A percentile compares a stretch with the other conserved stretches of the same genome.
These are phyloP conservation scores for Sphagnum contortum DNA, from an alignment of 225 moss, liverwort and hornwort genomes.

Conservation along the genomic window DNA sequence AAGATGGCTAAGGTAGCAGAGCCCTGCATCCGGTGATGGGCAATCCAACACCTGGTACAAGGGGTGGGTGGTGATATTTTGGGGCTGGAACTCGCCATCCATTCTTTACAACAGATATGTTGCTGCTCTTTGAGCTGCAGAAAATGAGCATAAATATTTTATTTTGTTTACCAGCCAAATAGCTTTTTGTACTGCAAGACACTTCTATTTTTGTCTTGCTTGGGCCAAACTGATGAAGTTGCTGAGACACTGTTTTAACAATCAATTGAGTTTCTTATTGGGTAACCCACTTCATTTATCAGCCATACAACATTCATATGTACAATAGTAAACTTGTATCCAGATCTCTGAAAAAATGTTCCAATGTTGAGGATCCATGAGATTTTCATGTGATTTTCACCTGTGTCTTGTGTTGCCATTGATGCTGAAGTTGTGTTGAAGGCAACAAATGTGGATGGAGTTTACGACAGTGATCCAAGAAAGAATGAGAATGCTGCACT, in stretches of 20 bases:
- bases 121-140: conserved; percentile 88
- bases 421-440: conserved; percentile 90
- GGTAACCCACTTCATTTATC: too few species aligned
- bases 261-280: too few species aligned
- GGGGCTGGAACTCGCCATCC: conserved; percentile 93
- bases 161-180: not conserved
- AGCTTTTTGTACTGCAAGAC: too few species aligned
- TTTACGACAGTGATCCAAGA: conserved; percentile 79
- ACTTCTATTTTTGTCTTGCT: too few species aligned
- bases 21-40: conserved; percentile 81
- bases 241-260: too few species aligned
- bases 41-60: conserved; percentile 87
- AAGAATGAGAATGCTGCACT: conserved; percentile 63
- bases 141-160: conserved; percentile 44
- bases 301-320: too few species aligned
- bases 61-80: conserved; percentile 83
- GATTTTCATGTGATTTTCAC: too few species aligned
- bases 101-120: conserved; percentile 94
- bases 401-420: conserved; percentile 24
- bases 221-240: too few species aligned
- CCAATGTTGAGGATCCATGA: too few species aligned
- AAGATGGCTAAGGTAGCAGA: conserved; percentile 88
- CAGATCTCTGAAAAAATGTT: too few species aligned
- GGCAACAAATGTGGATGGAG: conserved; percentile 90
- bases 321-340: too few species aligned